Base-by-base conservation (phyloP, 345 rosid species). In the Populus nigra region DNA sequence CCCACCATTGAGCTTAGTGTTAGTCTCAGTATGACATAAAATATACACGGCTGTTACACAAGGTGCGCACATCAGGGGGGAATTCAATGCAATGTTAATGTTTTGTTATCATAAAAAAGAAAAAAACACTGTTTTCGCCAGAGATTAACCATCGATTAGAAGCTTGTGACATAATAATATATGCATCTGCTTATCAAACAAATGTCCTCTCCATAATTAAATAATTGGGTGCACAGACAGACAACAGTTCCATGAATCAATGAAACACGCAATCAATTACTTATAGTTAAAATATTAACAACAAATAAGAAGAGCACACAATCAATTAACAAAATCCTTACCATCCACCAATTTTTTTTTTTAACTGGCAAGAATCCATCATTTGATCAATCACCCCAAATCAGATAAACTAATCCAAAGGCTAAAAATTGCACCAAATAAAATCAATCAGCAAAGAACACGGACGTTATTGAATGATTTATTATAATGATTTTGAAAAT, bases 211-310 rank as follows among this genome's bases (percentile, higher is more conserved):
- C 75, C 49, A 81, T 72, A 57, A 72, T 78, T 67, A 81, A 73
- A 69, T 22, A 76, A 68, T 53, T 68, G 80, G 47, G 72, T 29
- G 77, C 80, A 75, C 73, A 83, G 84, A 82, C 83, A 76, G 85
- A 87, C 83, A 83, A 85, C 47, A 80, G 84, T 83, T 76, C 77
- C 90, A 74, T 78, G 77, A 86, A 84, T 85, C 86, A 81, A 74
- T 74, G 73, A 71, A 75, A 68, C 62, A 83, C 80, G 72, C 69
- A 66, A 76, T 57, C 85, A 76, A 75, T 78, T 66, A 76, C 41
- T 68, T 53, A 31, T 49, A 69, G 76, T 63, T 55, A 31, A 38
- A 72, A 23, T 79, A 27, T 41, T 11, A 25, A 66, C 23, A 55
- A 69, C 11, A n/a, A 75, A 43, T 36, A 43, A 65, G 78, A 4